Evolutionary conservation across 148 eudicot species (phyloP).

Genomic region (Rhododendron ovatum): DNA sequence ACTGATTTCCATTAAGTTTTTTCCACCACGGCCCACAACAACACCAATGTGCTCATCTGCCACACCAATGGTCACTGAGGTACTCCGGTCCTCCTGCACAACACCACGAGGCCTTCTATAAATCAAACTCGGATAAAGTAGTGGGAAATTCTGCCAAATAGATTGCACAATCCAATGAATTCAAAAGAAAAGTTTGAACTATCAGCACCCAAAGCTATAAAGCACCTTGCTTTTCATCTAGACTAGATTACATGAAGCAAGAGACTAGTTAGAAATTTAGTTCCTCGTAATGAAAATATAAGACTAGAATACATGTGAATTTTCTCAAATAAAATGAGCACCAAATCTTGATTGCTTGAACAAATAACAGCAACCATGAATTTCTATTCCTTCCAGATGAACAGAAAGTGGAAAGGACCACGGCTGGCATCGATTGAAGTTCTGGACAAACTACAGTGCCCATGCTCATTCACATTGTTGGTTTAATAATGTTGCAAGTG

Average conservation of each 20-base stretch:
- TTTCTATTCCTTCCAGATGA: neutral
- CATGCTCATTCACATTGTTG: neutral
- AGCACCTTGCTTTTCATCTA: neutral
- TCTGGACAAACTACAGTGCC: neutral
- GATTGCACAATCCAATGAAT: neutral
- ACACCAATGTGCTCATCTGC: conserved; percentile 96
- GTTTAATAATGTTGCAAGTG: neutral
- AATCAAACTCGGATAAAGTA: neutral
- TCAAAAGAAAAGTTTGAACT: neutral
- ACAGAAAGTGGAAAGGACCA: neutral
- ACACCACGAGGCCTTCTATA: neutral
- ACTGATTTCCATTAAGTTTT: conserved; percentile 72
- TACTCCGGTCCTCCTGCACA: conserved; percentile 62
- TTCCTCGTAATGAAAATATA: neutral
- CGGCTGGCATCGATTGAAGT: neutral
- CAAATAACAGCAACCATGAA: neutral
- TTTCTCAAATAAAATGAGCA: neutral
- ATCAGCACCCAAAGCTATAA: neutral
- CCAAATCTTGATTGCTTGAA: neutral
- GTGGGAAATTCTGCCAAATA: neutral
- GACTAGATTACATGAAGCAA: neutral
- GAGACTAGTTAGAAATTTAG: neutral
- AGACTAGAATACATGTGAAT: neutral
- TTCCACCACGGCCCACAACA: conserved; percentile 94
- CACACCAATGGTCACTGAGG: conserved; percentile 85